Evolutionary conservation across 1,284 basidiomycete species (phyloP).

Genomic region (Cutaneotrichosporon spelunceum): DNA sequence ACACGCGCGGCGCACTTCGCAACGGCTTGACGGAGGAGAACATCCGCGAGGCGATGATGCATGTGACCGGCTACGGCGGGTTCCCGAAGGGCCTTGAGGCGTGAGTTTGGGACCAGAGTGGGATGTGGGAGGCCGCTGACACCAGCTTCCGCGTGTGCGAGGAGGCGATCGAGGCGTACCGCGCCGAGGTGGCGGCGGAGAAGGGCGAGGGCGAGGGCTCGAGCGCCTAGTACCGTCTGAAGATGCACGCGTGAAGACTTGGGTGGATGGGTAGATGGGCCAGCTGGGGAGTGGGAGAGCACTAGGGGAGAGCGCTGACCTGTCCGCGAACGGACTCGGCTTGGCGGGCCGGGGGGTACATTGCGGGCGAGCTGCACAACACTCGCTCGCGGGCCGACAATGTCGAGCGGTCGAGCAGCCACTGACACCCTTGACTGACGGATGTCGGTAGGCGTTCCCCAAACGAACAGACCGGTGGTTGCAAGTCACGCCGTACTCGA

Average conservation of each 20-base stretch:
- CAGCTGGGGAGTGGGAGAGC: neutral
- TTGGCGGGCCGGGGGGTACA: no score
- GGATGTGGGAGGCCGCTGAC: neutral
- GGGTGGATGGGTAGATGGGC: neutral
- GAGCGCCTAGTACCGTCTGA: neutral
- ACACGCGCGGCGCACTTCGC: constrained; percentile 23
- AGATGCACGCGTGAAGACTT: constrained; percentile 3
- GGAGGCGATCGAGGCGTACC: constrained; percentile 17
- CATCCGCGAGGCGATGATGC: constrained; percentile 26
- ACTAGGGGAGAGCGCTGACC: neutral
- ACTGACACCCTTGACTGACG: no score
- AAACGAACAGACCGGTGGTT: no score
- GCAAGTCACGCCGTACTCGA: no score
- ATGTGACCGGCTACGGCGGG: constrained; percentile 25
- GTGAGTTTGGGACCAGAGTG: constrained; percentile 11
- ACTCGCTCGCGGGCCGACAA: no score
- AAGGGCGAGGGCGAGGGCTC: neutral
- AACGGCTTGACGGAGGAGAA: constrained; percentile 26
- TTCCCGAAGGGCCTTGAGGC: constrained; percentile 26
- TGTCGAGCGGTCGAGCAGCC: no score
- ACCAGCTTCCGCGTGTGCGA: constrained; percentile 21
- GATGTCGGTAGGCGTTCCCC: no score
- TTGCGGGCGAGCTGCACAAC: no score
- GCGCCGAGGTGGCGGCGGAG: constrained; percentile 16
- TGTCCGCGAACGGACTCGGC: no score